Evolutionary conservation across 306 rosid species (phyloP).

Genomic region (Dryas drummondii): DNA sequence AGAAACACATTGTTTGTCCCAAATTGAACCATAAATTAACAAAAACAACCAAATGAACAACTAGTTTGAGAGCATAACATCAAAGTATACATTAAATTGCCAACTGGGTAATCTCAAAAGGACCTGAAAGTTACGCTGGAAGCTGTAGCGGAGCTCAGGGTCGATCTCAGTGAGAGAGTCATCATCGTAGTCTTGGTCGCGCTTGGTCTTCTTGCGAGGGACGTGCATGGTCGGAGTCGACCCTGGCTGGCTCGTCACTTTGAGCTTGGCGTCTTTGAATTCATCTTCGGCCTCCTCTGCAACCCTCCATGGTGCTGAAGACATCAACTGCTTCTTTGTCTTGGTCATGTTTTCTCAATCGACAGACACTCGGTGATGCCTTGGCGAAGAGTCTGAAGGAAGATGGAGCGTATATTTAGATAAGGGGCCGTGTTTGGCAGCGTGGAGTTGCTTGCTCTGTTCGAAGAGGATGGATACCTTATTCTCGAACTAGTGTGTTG

Average conservation of each 20-base stretch:
- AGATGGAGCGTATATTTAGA: background rate
- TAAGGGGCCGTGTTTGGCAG: conserved; percentile 12
- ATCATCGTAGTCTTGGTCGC: conserved; percentile 32
- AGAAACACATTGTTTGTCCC: background rate
- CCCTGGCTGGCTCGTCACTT: conserved; percentile 67
- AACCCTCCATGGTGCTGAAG: conserved; percentile 97
- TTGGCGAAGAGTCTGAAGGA: background rate
- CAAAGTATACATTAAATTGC: background rate
- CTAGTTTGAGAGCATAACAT: background rate
- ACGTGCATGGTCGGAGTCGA: conserved; percentile 70
- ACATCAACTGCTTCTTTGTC: conserved; percentile 62
- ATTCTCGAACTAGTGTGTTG: background rate
- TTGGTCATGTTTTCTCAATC: conserved; percentile 30
- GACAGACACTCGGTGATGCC: background rate
- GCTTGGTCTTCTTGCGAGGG: conserved; percentile 61
- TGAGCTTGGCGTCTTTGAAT: conserved; percentile 67
- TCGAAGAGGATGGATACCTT: background rate
- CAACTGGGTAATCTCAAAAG: background rate
- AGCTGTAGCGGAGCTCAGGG: conserved; percentile 93
- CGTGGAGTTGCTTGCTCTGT: background rate
- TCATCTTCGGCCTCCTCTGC: conserved; percentile 46
- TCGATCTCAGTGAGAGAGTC: conserved; percentile 70
- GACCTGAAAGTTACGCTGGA: conserved; percentile 93
- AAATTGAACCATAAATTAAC: background rate
- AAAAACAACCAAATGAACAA: background rate